These are phyloP conservation scores for Mortierella sp. DNA, from an alignment of 371 early-diverging fungal species.

Conservation along the genomic window DNA sequence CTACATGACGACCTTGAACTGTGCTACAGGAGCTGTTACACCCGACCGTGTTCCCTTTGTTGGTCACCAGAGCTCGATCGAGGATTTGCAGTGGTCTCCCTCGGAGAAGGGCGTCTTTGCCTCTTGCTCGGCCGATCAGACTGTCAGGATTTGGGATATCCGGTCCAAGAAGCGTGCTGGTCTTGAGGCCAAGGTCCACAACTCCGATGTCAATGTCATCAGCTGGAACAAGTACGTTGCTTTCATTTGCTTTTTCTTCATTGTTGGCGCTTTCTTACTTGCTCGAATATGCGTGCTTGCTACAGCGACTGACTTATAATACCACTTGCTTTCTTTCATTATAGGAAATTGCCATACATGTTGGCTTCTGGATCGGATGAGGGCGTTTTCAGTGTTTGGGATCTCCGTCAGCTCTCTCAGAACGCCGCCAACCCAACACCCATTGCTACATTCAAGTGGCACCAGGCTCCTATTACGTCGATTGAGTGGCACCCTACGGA, in stretches of 20 bases:
- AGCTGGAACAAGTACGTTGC: conserved; percentile 86
- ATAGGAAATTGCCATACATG: conserved; percentile 77
- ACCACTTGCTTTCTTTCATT: neutral
- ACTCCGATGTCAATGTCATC: conserved; percentile 95
- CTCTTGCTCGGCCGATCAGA: conserved; percentile 89
- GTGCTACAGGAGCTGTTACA: conserved; percentile 68
- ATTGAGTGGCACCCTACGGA: conserved; percentile 98
- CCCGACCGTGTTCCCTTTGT: conserved; percentile 84
- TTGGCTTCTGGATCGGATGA: conserved; percentile 96
- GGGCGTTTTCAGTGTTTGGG: conserved; percentile 96
- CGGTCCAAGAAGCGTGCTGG: conserved; percentile 82
- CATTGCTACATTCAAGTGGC: conserved; percentile 98
- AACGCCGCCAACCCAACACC: conserved; percentile 75
- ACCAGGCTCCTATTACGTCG: conserved; percentile 91
- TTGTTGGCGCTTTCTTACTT: neutral
- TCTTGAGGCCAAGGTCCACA: conserved; percentile 86
- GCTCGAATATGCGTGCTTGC: neutral
- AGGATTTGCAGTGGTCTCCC: conserved; percentile 98
- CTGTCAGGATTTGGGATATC: conserved; percentile 96
- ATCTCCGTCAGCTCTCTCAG: conserved; percentile 77
- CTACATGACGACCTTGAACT: conserved; percentile 79
- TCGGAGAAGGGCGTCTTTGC: conserved; percentile 93
- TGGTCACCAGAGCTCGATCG: conserved; percentile 90
- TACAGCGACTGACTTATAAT: neutral
- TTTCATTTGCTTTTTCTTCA: conserved; percentile 12